Percentiles rank a stretch among this genome's conserved stretches.
phyloP scores from a whole-genome alignment of 2,329 filamentous ascomycete species.

The Epichloe sibirici region DNA sequence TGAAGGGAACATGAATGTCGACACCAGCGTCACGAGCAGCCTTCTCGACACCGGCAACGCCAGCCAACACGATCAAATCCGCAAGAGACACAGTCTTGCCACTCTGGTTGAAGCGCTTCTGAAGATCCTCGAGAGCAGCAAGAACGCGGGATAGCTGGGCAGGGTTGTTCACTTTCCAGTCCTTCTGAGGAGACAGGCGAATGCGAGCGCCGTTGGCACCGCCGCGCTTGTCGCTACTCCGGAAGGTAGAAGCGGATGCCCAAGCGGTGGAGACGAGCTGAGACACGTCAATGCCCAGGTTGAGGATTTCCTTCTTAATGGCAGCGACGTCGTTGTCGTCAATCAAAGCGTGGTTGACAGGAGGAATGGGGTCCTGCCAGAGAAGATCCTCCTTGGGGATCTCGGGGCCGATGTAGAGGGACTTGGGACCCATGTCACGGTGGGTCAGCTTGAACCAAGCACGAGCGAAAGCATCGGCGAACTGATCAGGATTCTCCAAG shows the following conservation, averaged over 20 bases:
- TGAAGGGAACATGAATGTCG: conserved; percentile 54
- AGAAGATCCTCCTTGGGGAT: conserved; percentile 54
- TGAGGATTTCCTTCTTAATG: conserved; percentile 58
- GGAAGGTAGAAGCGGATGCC: conserved; percentile 61
- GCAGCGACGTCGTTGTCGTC: conserved; percentile 49
- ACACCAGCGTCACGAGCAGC: conserved; percentile 38
- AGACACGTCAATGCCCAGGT: conserved; percentile 43
- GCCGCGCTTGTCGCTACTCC: conserved; percentile 67
- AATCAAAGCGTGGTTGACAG: conserved; percentile 43
- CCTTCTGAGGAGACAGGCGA: conserved; percentile 57
- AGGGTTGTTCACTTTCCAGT: conserved; percentile 67
- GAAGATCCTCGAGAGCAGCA: conserved; percentile 47
- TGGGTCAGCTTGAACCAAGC: conserved; percentile 80
- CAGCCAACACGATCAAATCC: conserved; percentile 67
- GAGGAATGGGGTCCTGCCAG: conserved; percentile 66
- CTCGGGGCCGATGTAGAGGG: conserved; percentile 64
- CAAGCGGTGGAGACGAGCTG: conserved; percentile 56
- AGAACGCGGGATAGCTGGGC: conserved; percentile 51
- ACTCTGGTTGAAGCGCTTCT: conserved; percentile 53
- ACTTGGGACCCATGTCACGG: conserved; percentile 62
- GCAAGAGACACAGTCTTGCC: conserved; percentile 68
- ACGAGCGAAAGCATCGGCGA: conserved; percentile 55
- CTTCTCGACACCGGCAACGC: conserved; percentile 59
- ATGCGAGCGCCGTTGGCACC: conserved; percentile 73
- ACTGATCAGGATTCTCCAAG: conserved; percentile 54